Percentiles rank a stretch among this genome's conserved stretches.
phyloP scores from a whole-genome alignment of 805 yeast species.

The Saturnispora kantuleensis region DNA sequence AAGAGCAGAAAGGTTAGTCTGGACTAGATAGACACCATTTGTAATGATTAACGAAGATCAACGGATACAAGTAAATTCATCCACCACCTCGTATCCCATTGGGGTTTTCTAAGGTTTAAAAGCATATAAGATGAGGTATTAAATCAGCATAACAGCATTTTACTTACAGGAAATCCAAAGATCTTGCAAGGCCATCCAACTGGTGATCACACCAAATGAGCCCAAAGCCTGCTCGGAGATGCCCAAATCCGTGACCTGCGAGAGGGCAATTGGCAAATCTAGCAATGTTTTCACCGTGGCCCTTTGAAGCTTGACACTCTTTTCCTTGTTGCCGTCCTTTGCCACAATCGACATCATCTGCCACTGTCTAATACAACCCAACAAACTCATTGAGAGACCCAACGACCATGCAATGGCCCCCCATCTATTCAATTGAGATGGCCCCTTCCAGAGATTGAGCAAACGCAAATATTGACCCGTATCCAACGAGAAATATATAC shows the following conservation, averaged over 20 bases:
- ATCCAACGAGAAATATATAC: slow-evolving; percentile 55
- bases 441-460: not conserved
- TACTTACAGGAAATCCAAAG: slow-evolving; percentile 38
- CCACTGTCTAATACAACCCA: slow-evolving; percentile 47
- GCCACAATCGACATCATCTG: slow-evolving; percentile 25
- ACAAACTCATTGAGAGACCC: slow-evolving; percentile 55
- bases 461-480: slow-evolving; percentile 37
- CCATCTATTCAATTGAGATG: slow-evolving; percentile 41
- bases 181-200: slow-evolving; percentile 66
- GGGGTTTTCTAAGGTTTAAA: not conserved
- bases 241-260: slow-evolving; percentile 49
- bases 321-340: slow-evolving; percentile 13
- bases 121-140: no score
- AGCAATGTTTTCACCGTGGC: slow-evolving; percentile 68
- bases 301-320: slow-evolving; percentile 38
- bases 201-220: slow-evolving; percentile 74
- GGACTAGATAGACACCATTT: slow-evolving; percentile 11
- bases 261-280: slow-evolving; percentile 68
- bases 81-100: no score
- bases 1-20: slow-evolving; percentile 14
- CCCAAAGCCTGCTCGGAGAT: slow-evolving; percentile 76
- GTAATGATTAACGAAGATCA: not conserved
- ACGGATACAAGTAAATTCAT: no score
- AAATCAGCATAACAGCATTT: not conserved
- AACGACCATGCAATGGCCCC: slow-evolving; percentile 70